phyloP scores from a whole-genome alignment of 306 rosid genomes.

The Oemleria cerasiformis region DNA sequence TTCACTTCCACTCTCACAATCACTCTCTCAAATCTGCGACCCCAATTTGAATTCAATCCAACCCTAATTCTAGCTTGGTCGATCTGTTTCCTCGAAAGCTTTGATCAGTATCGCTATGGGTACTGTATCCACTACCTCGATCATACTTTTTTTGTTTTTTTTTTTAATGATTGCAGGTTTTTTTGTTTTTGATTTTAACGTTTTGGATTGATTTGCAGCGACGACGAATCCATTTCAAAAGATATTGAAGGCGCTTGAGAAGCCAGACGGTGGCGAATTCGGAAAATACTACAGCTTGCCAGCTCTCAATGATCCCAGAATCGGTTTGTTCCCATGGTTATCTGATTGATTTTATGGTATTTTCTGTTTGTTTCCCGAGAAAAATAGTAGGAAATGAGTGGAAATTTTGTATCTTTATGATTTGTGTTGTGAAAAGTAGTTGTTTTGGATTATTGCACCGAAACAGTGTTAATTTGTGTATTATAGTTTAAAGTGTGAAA shows the following conservation, averaged over 20 bases:
- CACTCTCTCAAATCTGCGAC: conserved; percentile 4
- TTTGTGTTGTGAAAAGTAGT: not conserved
- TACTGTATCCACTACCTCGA: not conserved
- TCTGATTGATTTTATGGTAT: not conserved
- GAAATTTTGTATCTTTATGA: conserved; percentile 6
- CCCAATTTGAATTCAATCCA: not conserved
- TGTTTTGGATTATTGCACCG: not conserved
- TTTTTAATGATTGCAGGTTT: not conserved
- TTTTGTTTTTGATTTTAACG: not conserved
- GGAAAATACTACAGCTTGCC: conserved; percentile 93
- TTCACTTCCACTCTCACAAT: not conserved
- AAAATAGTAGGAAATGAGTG: conserved; percentile 10
- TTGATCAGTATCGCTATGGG: conserved; percentile 18
- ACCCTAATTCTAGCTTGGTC: conserved; percentile 1
- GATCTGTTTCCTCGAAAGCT: not conserved
- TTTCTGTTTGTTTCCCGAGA: conserved; percentile 22
- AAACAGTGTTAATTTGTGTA: not conserved
- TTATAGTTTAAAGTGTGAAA: not conserved
- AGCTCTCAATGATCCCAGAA: conserved; percentile 83
- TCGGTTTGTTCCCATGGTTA: conserved; percentile 44
- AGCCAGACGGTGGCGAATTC: conserved; percentile 78
- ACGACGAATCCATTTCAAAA: conserved; percentile 56
- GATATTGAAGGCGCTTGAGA: conserved; percentile 67
- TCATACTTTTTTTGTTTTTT: not conserved
- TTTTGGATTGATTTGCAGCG: conserved; percentile 36